Evolutionary conservation across 352 stramenopile genomes (phyloP).

Genomic region (Thraustochytrium striatum): DNA sequence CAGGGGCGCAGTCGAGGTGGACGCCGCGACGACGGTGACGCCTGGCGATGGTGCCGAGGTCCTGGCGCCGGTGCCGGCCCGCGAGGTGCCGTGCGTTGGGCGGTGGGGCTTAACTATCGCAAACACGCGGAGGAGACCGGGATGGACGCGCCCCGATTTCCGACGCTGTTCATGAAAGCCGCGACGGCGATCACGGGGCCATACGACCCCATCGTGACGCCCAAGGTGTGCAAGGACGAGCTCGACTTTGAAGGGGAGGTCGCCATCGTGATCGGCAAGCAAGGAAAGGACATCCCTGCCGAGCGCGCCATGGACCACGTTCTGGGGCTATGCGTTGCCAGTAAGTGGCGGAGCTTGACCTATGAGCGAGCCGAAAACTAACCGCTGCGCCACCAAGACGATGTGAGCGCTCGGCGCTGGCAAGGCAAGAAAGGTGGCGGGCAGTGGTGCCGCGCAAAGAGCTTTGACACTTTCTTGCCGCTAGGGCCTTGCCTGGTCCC

Average conservation of each 20-base stretch:
- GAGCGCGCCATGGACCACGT: conserved; percentile 75
- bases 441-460: conserved; percentile 80
- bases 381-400: conserved; percentile 70
- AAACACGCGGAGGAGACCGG: conserved; percentile 62
- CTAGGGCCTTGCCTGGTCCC: conserved; percentile 76
- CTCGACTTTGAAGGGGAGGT: conserved; percentile 85
- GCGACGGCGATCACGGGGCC: conserved; percentile 71
- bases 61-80: too few relatives aligned
- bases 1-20: too few relatives aligned
- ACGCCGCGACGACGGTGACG: too few relatives aligned
- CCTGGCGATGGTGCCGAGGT: too few relatives aligned
- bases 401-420: conserved; percentile 78
- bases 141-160: conserved; percentile 50
- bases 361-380: too few relatives aligned
- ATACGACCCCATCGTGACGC: conserved; percentile 70
- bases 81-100: conserved; percentile 21
- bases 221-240: conserved; percentile 58
- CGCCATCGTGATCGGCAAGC: conserved; percentile 73
- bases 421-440: conserved; percentile 74
- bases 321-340: conserved; percentile 68
- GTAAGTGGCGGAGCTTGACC: background rate
- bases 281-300: conserved; percentile 71
- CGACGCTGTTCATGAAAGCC: conserved; percentile 78
- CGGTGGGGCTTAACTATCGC: conserved; percentile 78
- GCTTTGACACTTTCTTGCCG: conserved; percentile 82